Conservation (phyloP, 2,329 filamentous ascomycete genomes). For the Exserohilum turcica region DNA sequence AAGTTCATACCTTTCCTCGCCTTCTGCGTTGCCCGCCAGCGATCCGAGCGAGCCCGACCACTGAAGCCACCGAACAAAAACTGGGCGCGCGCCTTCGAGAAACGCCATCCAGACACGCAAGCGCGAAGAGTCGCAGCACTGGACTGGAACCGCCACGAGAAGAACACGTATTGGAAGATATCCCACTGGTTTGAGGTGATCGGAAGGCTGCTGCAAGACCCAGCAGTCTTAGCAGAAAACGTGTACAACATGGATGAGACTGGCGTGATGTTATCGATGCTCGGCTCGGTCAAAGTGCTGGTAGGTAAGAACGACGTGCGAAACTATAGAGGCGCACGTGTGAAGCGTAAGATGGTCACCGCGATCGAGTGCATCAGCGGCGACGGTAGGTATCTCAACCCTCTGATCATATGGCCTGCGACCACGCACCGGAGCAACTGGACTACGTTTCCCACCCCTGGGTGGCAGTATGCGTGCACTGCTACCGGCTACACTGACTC, state of each 20-base stretch:
- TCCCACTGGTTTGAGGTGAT: constrained; percentile 18
- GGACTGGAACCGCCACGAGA: constrained; percentile 26
- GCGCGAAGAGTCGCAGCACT: constrained; percentile 17
- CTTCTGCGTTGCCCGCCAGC: constrained; percentile 15
- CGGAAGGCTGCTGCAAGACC: constrained; percentile 13
- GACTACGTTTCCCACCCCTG: not conserved
- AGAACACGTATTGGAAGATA: constrained; percentile 23
- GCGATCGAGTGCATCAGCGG: constrained; percentile 26
- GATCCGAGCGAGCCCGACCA: constrained; percentile 7
- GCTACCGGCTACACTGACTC: not conserved
- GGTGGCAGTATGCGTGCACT: not conserved
- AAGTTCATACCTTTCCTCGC: constrained; percentile 26
- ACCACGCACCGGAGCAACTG: too few relatives aligned
- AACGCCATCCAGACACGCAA: constrained; percentile 15
- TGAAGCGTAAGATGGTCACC: constrained; percentile 28
- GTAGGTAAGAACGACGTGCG: constrained; percentile 26
- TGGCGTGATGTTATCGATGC: constrained; percentile 11
- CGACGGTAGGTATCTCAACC: constrained; percentile 25
- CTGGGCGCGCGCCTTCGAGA: too few relatives aligned
- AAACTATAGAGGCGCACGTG: constrained; percentile 23
- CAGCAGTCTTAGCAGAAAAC: constrained; percentile 14
- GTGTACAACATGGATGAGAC: too few relatives aligned
- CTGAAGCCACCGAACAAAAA: not conserved
- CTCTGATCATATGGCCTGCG: constrained; percentile 29
- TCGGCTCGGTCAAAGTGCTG: constrained; percentile 20